These are phyloP conservation scores for Suillus ampliporus DNA, from an alignment of 768 basidiomycete species.

Conservation along the genomic window DNA sequence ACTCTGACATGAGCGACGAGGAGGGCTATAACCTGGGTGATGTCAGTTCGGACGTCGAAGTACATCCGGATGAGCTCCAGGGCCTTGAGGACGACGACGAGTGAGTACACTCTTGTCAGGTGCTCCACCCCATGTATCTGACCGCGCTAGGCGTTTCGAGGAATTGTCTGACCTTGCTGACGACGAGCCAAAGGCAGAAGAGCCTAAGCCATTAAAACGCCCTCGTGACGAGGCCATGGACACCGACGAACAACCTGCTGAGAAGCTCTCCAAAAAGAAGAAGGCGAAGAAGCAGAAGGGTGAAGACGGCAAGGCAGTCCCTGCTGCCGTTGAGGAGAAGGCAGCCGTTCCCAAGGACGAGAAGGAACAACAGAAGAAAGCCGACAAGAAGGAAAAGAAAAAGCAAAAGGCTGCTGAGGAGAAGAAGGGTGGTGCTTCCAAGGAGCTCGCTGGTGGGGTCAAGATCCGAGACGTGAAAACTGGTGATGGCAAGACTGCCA, in stretches of 20 bases:
- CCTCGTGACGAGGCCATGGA: constrained; percentile 65
- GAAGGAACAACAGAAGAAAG: constrained; percentile 40
- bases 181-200: constrained; percentile 15
- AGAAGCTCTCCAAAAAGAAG: constrained; percentile 61
- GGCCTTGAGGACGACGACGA: constrained; percentile 50
- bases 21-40: constrained; percentile 67
- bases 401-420: constrained; percentile 34
- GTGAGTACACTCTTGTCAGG: constrained; percentile 40
- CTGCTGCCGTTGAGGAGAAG: constrained; percentile 30
- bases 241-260: constrained; percentile 37
- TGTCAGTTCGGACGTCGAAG: constrained; percentile 84
- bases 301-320: constrained; percentile 52
- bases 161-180: constrained; percentile 53
- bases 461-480: constrained; percentile 76
- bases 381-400: constrained; percentile 39
- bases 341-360: constrained; percentile 35
- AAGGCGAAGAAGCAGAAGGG: constrained; percentile 76
- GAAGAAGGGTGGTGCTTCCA: constrained; percentile 31
- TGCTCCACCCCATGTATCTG: constrained; percentile 4
- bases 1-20: constrained; percentile 48
- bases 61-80: constrained; percentile 61
- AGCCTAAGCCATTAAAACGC: constrained; percentile 67
- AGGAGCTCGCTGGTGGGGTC: constrained; percentile 68
- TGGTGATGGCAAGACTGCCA: constrained; percentile 86
- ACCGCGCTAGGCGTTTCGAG: constrained; percentile 63